Evolutionary conservation across 2,329 filamentous ascomycete genomes (phyloP).

Genomic region (Fusarium irregulare): DNA sequence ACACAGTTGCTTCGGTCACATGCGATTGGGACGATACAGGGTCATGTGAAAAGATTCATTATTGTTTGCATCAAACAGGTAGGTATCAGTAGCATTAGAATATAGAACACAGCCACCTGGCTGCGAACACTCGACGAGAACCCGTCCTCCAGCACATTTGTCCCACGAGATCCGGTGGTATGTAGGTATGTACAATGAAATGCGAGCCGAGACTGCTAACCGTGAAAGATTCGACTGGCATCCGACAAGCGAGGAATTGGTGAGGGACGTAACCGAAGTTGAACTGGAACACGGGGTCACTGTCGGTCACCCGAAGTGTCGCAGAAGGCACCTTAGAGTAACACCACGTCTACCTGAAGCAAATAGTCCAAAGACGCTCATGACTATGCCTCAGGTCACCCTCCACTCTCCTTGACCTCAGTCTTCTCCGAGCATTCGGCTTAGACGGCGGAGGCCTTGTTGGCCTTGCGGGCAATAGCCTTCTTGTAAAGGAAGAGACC

Average conservation of each 20-base stretch:
- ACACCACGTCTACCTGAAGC: slow-evolving; percentile 42
- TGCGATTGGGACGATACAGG: not conserved
- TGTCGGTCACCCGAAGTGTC: slow-evolving; percentile 48
- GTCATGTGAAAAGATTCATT: slow-evolving; percentile 5
- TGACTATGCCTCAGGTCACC: slow-evolving; percentile 38
- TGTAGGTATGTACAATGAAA: slow-evolving; percentile 45
- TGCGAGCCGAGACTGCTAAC: slow-evolving; percentile 26
- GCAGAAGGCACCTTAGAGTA: slow-evolving; percentile 43
- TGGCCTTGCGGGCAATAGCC: slow-evolving; percentile 49
- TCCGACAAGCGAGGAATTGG: slow-evolving; percentile 37
- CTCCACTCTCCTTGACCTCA: slow-evolving; percentile 38
- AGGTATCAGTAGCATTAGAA: slow-evolving; percentile 53
- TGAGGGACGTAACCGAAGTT: slow-evolving; percentile 41
- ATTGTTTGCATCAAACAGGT: slow-evolving; percentile 47
- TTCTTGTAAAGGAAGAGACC: slow-evolving; percentile 50
- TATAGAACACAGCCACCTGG: slow-evolving; percentile 47
- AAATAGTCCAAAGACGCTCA: slow-evolving; percentile 32
- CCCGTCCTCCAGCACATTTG: slow-evolving; percentile 47
- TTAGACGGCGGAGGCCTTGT: slow-evolving; percentile 48
- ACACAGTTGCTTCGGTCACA: not conserved
- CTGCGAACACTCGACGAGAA: slow-evolving; percentile 49
- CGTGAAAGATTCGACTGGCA: slow-evolving; percentile 13
- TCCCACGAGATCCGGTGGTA: slow-evolving; percentile 41
- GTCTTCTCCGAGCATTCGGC: slow-evolving; percentile 20
- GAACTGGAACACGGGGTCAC: slow-evolving; percentile 46